Percentiles rank a stretch among this genome's conserved stretches.
phyloP scores from a whole-genome alignment of 1,284 basidiomycete species.

The Puccinia triticina region DNA sequence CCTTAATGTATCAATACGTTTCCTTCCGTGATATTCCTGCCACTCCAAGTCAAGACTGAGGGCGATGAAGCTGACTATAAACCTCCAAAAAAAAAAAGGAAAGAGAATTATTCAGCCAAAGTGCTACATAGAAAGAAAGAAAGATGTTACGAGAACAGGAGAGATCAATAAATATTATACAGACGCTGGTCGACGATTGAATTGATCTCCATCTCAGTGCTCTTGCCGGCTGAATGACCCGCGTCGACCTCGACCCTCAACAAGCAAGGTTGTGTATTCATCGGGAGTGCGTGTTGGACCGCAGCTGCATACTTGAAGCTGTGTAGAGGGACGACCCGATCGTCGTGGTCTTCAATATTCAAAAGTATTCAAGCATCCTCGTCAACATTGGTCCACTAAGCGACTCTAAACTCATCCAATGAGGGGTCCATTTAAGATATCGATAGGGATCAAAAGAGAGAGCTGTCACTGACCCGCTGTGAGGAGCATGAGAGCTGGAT shows the following conservation, averaged over 20 bases:
- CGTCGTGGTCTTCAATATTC: conserved; percentile 65
- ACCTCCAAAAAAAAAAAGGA: neutral
- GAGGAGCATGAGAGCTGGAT: conserved; percentile 72
- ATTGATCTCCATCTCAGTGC: conserved; percentile 73
- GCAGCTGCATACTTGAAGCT: conserved; percentile 78
- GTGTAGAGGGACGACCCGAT: conserved; percentile 78
- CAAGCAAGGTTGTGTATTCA: conserved; percentile 70
- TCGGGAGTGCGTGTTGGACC: conserved; percentile 68
- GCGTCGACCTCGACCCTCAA: conserved; percentile 76
- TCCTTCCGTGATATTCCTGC: conserved; percentile 10
- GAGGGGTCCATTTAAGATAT: neutral
- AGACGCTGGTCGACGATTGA: conserved; percentile 74
- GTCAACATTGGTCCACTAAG: too few relatives aligned
- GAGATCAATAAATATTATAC: too few relatives aligned
- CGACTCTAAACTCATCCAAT: too few relatives aligned
- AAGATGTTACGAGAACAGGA: neutral
- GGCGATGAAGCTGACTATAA: conserved; percentile 65
- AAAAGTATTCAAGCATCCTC: neutral
- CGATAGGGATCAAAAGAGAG: neutral
- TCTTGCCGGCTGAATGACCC: conserved; percentile 78
- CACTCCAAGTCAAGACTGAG: conserved; percentile 52
- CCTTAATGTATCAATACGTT: neutral
- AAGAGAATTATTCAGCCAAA: neutral
- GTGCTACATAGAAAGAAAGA: neutral
- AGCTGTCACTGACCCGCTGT: conserved; percentile 67